phyloP scores from a whole-genome alignment of 306 rosid species.

The Psophocarpus tetragonolobus region DNA sequence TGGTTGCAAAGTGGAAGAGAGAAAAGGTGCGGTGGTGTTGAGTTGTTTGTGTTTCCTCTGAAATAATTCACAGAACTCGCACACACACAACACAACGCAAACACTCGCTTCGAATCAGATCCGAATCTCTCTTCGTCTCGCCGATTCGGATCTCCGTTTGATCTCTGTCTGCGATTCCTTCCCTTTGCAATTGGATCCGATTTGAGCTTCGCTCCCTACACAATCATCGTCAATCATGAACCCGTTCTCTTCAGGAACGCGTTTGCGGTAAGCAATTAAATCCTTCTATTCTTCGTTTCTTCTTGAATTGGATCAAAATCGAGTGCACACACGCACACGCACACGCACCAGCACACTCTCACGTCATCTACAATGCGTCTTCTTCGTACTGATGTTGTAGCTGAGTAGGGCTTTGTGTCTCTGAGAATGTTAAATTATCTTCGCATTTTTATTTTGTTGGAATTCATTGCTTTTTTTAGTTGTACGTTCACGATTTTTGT shows the following conservation, averaged over 20 bases:
- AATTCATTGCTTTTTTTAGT: conserved; percentile 12
- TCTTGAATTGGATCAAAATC: conserved; percentile 34
- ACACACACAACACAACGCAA: background rate
- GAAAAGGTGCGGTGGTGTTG: conserved; percentile 32
- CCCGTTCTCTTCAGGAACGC: conserved; percentile 97
- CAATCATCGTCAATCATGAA: conserved; percentile 70
- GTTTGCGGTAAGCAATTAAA: conserved; percentile 69
- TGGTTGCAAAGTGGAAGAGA: conserved; percentile 30
- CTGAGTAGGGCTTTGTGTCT: conserved; percentile 5
- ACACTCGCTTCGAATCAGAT: conserved; percentile 61
- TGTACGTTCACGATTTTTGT: conserved; percentile 15
- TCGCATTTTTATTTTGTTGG: conserved; percentile 10
- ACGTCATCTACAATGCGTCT: conserved; percentile 12
- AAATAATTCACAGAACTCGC: conserved; percentile 29
- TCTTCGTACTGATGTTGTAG: conserved; percentile 16
- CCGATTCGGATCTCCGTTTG: conserved; percentile 63
- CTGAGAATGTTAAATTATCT: conserved; percentile 21
- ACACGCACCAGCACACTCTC: background rate
- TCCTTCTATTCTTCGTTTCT: conserved; percentile 25
- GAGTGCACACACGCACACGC: background rate
- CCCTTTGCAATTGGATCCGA: conserved; percentile 54
- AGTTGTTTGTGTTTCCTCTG: conserved; percentile 25
- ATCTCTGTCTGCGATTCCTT: conserved; percentile 33
- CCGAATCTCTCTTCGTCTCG: conserved; percentile 50
- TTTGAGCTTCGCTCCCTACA: conserved; percentile 42